Conservation (phyloP, 495 filamentous ascomycete genomes). For the Staphylotrichum longicolle region DNA sequence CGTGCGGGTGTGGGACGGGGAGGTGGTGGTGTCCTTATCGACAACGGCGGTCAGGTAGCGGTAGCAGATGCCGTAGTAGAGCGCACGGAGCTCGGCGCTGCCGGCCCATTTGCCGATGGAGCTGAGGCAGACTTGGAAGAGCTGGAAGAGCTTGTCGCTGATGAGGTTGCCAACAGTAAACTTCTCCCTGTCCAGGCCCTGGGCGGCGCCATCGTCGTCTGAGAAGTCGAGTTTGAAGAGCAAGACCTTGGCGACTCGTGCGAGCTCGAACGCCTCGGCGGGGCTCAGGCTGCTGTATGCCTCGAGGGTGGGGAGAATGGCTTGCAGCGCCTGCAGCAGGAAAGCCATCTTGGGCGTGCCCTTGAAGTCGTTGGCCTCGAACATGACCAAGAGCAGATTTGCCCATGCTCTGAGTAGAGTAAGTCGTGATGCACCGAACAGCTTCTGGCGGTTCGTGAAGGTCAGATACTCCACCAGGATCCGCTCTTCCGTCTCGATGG, state of each 20-base stretch:
- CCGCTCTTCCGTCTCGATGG: constrained; percentile 57
- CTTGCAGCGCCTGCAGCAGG: constrained; percentile 77
- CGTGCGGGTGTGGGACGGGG: background rate
- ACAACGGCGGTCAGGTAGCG: constrained; percentile 75
- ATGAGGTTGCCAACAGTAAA: constrained; percentile 65
- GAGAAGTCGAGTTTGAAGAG: constrained; percentile 67
- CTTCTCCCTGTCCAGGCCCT: constrained; percentile 44
- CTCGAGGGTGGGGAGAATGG: constrained; percentile 83
- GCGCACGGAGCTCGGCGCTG: constrained; percentile 68
- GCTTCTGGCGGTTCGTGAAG: constrained; percentile 62
- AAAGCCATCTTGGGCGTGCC: constrained; percentile 65
- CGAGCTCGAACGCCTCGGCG: constrained; percentile 67
- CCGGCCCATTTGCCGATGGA: constrained; percentile 69
- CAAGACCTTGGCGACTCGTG: constrained; percentile 71
- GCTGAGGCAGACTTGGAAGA: constrained; percentile 79
- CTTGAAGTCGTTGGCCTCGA: constrained; percentile 73
- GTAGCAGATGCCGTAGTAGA: constrained; percentile 85
- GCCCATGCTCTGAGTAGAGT: constrained; percentile 74
- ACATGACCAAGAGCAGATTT: constrained; percentile 73
- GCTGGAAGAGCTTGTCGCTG: constrained; percentile 83
- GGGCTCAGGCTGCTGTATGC: constrained; percentile 61
- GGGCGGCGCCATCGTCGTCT: constrained; percentile 38
- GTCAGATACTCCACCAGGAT: constrained; percentile 54
- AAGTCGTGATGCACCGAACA: constrained; percentile 57
- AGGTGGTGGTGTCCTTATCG: constrained; percentile 41